These are phyloP conservation scores for Colletotrichum melonis DNA, from an alignment of 2,329 filamentous ascomycete genomes.

Conservation along the genomic window DNA sequence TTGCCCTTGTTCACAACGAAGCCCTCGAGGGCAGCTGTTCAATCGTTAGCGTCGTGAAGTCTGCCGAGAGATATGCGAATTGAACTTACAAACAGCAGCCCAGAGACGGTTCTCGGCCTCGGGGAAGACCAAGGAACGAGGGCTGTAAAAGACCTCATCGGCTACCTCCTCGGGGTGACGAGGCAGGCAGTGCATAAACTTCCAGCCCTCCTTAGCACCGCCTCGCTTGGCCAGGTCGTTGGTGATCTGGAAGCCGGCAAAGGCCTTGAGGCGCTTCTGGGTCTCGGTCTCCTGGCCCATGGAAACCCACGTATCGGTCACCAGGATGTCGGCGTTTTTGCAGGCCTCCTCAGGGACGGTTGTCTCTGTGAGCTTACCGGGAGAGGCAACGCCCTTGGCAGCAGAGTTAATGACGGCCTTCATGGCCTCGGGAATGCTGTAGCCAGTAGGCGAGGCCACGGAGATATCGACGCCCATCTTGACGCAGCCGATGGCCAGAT, in stretches of 20 bases:
- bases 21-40: slow-evolving; percentile 79
- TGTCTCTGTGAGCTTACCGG: slow-evolving; percentile 80
- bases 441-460: slow-evolving; percentile 88
- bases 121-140: slow-evolving; percentile 86
- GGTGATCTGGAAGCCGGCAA: slow-evolving; percentile 92
- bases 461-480: slow-evolving; percentile 90
- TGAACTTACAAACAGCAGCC: slow-evolving; percentile 79
- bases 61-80: neutral
- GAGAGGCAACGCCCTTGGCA: slow-evolving; percentile 63
- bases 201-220: slow-evolving; percentile 90
- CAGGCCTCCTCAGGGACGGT: slow-evolving; percentile 86
- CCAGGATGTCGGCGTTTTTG: slow-evolving; percentile 86
- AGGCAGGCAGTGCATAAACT: slow-evolving; percentile 98
- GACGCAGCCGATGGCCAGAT: slow-evolving; percentile 86
- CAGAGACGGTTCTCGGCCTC: slow-evolving; percentile 96
- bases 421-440: slow-evolving; percentile 83
- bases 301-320: slow-evolving; percentile 98
- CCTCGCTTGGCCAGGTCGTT: slow-evolving; percentile 84
- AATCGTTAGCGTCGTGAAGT: slow-evolving; percentile 4
- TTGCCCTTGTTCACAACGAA: slow-evolving; percentile 96
- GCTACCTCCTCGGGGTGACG: slow-evolving; percentile 92
- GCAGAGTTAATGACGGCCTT: slow-evolving; percentile 76
- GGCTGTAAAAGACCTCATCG: slow-evolving; percentile 94
- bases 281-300: slow-evolving; percentile 97
- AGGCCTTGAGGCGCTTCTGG: slow-evolving; percentile 80